These are phyloP conservation scores for Rhizopus delemar DNA, from an alignment of 371 early-diverging fungal species.

Conservation along the genomic window DNA sequence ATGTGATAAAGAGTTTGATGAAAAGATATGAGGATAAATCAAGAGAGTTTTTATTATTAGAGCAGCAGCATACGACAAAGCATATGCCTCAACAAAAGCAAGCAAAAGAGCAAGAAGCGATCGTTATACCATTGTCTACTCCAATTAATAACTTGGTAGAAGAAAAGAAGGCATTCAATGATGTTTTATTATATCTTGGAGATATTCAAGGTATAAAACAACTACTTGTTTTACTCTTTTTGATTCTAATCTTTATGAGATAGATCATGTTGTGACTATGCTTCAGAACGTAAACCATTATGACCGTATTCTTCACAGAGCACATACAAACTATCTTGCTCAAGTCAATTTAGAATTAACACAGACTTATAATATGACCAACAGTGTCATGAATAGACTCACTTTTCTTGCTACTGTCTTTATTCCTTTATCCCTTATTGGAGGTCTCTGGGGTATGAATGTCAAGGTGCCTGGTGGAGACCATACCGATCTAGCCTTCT, in stretches of 20 bases:
- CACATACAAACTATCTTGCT: slow-evolving; percentile 83
- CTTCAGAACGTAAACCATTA: slow-evolving; percentile 72
- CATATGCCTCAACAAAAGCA: slow-evolving; percentile 1
- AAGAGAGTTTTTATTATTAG: slow-evolving; percentile 8
- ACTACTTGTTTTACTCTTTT: neutral
- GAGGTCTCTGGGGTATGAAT: slow-evolving; percentile 71
- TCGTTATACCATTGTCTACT: slow-evolving; percentile 1
- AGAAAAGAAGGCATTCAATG: slow-evolving; percentile 38
- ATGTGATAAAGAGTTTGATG: slow-evolving; percentile 78
- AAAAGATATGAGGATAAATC: slow-evolving; percentile 69
- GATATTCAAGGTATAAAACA: slow-evolving; percentile 77
- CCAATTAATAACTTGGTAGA: slow-evolving; percentile 8
- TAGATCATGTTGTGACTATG: slow-evolving; percentile 81
- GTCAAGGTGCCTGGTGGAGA: slow-evolving; percentile 69
- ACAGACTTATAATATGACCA: slow-evolving; percentile 74
- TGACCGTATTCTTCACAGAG: slow-evolving; percentile 75
- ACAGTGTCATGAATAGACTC: slow-evolving; percentile 79
- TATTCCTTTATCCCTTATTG: slow-evolving; percentile 86
- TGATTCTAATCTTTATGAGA: slow-evolving; percentile 11
- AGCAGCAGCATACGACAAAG: slow-evolving; percentile 2
- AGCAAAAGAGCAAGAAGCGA: neutral
- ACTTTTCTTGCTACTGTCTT: slow-evolving; percentile 81
- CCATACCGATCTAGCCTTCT: slow-evolving; percentile 62
- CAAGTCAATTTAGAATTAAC: slow-evolving; percentile 81
- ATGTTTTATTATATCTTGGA: slow-evolving; percentile 75